phyloP scores from a whole-genome alignment of 2,329 filamentous ascomycete species.

The Fusarium hostae region DNA sequence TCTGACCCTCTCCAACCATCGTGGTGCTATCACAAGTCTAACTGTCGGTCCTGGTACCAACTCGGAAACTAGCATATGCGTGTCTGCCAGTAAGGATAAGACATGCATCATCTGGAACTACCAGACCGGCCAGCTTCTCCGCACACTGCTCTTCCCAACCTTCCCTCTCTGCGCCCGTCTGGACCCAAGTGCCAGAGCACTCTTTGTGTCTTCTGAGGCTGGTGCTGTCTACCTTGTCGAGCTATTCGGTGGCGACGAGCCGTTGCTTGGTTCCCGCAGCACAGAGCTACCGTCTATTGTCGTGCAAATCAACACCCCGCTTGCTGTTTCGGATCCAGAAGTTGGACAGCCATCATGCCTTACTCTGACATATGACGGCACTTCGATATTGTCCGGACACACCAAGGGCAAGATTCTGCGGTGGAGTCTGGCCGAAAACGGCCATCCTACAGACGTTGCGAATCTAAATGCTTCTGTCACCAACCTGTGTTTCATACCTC shows the following conservation, averaged over 20 bases:
- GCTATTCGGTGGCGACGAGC: conserved; percentile 68
- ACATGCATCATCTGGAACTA: conserved; percentile 96
- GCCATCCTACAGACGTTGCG: conserved; percentile 72
- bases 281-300: conserved; percentile 66
- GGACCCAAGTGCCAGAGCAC: conserved; percentile 84
- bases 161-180: conserved; percentile 77
- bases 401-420: conserved; percentile 78
- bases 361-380: conserved; percentile 83
- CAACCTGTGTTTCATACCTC: conserved; percentile 79
- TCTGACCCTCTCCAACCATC: conserved; percentile 80
- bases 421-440: conserved; percentile 82
- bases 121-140: conserved; percentile 77
- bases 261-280: conserved; percentile 64
- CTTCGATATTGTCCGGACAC: conserved; percentile 82
- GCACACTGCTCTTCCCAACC: conserved; percentile 84
- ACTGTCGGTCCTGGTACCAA: conserved; percentile 73
- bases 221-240: conserved; percentile 84
- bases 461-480: conserved; percentile 85
- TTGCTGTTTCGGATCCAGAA: conserved; percentile 69
- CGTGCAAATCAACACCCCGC: conserved; percentile 64
- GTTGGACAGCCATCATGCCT: conserved; percentile 74
- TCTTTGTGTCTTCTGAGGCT: conserved; percentile 84
- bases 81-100: conserved; percentile 87
- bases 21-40: conserved; percentile 76
- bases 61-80: conserved; percentile 78